A percentile compares a stretch with the other conserved stretches of the same genome.
These are phyloP conservation scores for Gigaspora rosea DNA, from an alignment of 192 early-diverging fungal genomes.

Conservation along the genomic window DNA sequence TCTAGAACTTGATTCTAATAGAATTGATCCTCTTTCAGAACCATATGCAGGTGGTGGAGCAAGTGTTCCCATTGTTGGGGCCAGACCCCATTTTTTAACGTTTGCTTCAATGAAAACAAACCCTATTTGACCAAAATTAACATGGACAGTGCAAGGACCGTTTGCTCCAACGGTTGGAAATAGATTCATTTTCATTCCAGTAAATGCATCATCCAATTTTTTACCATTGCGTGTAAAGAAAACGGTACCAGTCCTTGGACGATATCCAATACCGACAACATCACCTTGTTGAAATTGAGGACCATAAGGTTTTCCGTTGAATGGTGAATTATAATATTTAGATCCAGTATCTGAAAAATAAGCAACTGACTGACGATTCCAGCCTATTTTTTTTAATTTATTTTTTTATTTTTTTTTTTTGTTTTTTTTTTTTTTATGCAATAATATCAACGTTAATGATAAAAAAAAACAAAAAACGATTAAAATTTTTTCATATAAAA, in stretches of 20 bases:
- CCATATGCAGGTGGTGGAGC: slow-evolving; percentile 80
- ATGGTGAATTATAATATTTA: slow-evolving; percentile 69
- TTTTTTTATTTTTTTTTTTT: too few species aligned
- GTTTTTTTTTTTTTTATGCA: background rate
- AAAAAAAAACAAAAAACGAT: background rate
- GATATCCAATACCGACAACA: slow-evolving; percentile 77
- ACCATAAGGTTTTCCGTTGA: slow-evolving; percentile 63
- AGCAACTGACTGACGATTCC: slow-evolving; percentile 75
- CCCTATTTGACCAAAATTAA: slow-evolving; percentile 78
- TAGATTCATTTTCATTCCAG: slow-evolving; percentile 70
- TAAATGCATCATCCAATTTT: slow-evolving; percentile 65
- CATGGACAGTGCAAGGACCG: slow-evolving; percentile 59
- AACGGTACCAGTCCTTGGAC: slow-evolving; percentile 70
- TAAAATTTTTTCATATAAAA: background rate
- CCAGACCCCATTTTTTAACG: slow-evolving; percentile 82
- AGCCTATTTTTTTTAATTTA: slow-evolving; percentile 53
- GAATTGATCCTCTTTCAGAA: slow-evolving; percentile 65
- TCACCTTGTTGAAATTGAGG: slow-evolving; percentile 71
- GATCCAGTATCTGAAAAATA: slow-evolving; percentile 69
- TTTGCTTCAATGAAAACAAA: slow-evolving; percentile 87
- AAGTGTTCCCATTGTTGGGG: slow-evolving; percentile 67
- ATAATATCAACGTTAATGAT: background rate
- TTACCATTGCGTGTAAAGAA: slow-evolving; percentile 80
- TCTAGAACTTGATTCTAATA: slow-evolving; percentile 51
- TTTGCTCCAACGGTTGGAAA: slow-evolving; percentile 66